Percentiles rank a stretch among this genome's conserved stretches.
phyloP scores from a whole-genome alignment of 2,329 filamentous ascomycete species.

The Trichoderma pleuroti region DNA sequence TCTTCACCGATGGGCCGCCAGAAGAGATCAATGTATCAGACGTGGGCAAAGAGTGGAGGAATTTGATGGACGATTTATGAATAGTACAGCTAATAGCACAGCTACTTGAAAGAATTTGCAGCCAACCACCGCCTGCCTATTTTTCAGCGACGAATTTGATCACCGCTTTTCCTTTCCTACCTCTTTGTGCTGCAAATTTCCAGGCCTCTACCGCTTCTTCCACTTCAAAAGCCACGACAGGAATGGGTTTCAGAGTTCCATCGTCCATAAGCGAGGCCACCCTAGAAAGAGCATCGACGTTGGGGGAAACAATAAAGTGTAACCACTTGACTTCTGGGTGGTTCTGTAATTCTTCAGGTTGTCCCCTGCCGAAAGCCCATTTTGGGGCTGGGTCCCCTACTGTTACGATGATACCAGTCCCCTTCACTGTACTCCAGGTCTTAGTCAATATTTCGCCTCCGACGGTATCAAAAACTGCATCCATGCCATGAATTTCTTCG shows the following conservation, averaged over 20 bases:
- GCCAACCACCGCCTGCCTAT: background rate
- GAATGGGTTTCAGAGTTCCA: conserved; percentile 22
- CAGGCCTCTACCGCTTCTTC: conserved; percentile 28
- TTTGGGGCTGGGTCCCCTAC: conserved; percentile 34
- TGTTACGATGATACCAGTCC: conserved; percentile 32
- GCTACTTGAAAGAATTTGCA: background rate
- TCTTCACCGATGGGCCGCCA: background rate
- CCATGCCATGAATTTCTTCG: background rate
- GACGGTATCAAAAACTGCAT: background rate
- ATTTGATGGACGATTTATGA: background rate
- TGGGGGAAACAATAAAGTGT: conserved; percentile 31
- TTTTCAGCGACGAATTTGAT: conserved; percentile 24
- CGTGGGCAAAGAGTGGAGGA: background rate
- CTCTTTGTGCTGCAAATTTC: conserved; percentile 24
- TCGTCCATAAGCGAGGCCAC: conserved; percentile 25
- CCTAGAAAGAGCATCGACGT: conserved; percentile 20
- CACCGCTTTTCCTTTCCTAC: conserved; percentile 27
- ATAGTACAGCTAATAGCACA: background rate
- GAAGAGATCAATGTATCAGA: background rate
- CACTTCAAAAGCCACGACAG: conserved; percentile 24
- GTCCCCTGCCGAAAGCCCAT: conserved; percentile 28
- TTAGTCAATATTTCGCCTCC: background rate
- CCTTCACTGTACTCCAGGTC: background rate
- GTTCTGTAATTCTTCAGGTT: conserved; percentile 19
- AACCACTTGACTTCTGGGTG: conserved; percentile 25